Conservation (phyloP, 169 alveolate species). For the Plasmodium fragile region DNA sequence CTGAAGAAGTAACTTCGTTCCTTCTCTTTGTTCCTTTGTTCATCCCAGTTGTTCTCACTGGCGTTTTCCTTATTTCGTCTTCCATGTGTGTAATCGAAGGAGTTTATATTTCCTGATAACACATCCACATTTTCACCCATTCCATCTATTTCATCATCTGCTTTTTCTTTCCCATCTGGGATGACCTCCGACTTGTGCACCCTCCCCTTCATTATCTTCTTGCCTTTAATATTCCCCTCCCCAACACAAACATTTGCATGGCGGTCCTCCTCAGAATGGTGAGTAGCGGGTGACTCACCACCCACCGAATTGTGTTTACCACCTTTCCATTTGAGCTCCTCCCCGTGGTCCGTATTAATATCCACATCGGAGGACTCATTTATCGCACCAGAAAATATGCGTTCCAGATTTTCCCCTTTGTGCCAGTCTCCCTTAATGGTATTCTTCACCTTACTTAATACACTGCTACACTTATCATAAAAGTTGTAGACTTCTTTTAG, state of each 20-base stretch:
- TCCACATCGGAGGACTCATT: not conserved
- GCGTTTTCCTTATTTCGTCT: not conserved
- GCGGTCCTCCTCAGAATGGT: not conserved
- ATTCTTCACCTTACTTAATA: not conserved
- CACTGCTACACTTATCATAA: slow-evolving; percentile 24
- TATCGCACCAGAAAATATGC: not conserved
- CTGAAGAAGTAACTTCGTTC: not conserved
- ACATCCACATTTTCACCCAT: not conserved
- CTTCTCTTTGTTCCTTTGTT: slow-evolving; percentile 12
- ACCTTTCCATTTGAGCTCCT: not conserved
- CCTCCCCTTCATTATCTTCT: not conserved
- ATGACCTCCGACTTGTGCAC: not conserved
- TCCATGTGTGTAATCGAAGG: not conserved
- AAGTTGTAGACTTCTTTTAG: slow-evolving; percentile 17
- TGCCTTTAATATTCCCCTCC: not conserved
- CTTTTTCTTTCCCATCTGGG: not conserved
- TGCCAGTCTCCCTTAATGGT: not conserved
- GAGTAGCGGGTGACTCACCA: not conserved
- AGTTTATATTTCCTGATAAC: not conserved
- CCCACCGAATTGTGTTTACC: not conserved
- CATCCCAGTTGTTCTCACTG: not conserved
- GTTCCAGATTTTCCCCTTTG: not conserved
- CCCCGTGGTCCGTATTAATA: not conserved
- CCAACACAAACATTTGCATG: not conserved
- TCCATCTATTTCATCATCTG: not conserved